phyloP scores from a whole-genome alignment of 2,329 filamentous ascomycete genomes.

The Sodiomyces alkalinus region DNA sequence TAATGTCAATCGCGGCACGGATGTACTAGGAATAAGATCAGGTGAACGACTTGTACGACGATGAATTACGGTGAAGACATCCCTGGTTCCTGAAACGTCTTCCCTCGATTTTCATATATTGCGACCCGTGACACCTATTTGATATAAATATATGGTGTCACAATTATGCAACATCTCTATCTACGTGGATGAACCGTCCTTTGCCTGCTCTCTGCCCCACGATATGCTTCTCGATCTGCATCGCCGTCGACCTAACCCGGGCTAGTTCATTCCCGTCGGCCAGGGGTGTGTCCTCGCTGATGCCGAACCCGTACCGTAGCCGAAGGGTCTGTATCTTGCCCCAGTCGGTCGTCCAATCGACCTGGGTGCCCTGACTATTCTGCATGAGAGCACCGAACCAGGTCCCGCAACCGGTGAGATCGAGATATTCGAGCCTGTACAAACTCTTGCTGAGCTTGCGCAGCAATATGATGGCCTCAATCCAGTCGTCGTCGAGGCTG shows the following conservation, averaged over 20 bases:
- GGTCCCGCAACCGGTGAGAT: conserved; percentile 41
- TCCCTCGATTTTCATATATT: no score
- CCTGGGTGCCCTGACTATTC: conserved; percentile 25
- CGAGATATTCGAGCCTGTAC: conserved; percentile 44
- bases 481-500: conserved; percentile 41
- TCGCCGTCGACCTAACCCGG: conserved; percentile 22
- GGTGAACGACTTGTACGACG: no score
- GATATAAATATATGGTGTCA: no score
- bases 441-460: conserved; percentile 36
- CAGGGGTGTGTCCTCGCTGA: conserved; percentile 16
- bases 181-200: conserved; percentile 33
- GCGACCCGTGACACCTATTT: no score
- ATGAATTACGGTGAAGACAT: no score
- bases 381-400: conserved; percentile 36
- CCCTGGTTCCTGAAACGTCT: no score
- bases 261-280: conserved; percentile 17
- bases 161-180: conserved; percentile 22
- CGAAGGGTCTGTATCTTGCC: conserved; percentile 32
- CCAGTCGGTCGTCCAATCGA: conserved; percentile 41
- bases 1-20: no score
- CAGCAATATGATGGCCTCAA: conserved; percentile 40
- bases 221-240: conserved; percentile 31
- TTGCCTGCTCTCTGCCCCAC: conserved; percentile 27
- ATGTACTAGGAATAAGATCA: no score
- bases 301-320: conserved; percentile 27